Conservation (phyloP, 1,284 basidiomycete species). For the Ustilago hordei region DNA sequence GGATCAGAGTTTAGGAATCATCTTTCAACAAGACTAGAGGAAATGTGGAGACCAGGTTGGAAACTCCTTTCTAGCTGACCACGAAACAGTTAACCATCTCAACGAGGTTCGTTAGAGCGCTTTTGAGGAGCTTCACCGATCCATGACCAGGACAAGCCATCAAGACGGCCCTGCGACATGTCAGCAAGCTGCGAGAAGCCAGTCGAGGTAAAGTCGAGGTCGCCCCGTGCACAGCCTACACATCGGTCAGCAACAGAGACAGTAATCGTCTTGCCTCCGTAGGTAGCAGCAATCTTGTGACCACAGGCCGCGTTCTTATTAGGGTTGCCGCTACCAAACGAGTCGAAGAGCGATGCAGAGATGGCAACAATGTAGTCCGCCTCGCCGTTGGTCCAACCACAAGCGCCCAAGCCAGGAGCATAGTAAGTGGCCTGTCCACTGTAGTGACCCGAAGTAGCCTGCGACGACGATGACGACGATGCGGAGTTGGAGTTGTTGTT, state of each 20-base stretch:
- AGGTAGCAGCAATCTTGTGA: slow-evolving; percentile 59
- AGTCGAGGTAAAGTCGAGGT: slow-evolving; percentile 58
- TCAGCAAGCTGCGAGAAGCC: slow-evolving; percentile 56
- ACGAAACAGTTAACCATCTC: background rate
- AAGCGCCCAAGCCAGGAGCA: slow-evolving; percentile 61
- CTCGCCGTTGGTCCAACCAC: slow-evolving; percentile 53
- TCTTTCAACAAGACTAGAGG: background rate
- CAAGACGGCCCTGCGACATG: slow-evolving; percentile 47
- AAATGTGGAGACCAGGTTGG: background rate
- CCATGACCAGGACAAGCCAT: slow-evolving; percentile 56
- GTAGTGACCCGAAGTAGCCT: slow-evolving; percentile 62
- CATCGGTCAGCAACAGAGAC: slow-evolving; percentile 63
- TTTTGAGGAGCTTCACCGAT: slow-evolving; percentile 36
- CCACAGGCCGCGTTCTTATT: slow-evolving; percentile 64
- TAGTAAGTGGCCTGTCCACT: slow-evolving; percentile 65
- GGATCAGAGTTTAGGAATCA: background rate
- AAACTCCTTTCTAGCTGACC: slow-evolving; percentile 4
- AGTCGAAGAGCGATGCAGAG: slow-evolving; percentile 54
- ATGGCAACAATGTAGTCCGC: slow-evolving; percentile 65
- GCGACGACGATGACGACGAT: slow-evolving; percentile 68
- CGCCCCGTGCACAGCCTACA: slow-evolving; percentile 47
- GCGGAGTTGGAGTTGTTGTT: slow-evolving; percentile 53
- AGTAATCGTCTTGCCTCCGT: slow-evolving; percentile 58
- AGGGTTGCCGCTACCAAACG: slow-evolving; percentile 58
- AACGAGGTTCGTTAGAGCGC: background rate